These are phyloP conservation scores for Poa annua DNA, from an alignment of 176 grass and related monocot species.

Conservation along the genomic window DNA sequence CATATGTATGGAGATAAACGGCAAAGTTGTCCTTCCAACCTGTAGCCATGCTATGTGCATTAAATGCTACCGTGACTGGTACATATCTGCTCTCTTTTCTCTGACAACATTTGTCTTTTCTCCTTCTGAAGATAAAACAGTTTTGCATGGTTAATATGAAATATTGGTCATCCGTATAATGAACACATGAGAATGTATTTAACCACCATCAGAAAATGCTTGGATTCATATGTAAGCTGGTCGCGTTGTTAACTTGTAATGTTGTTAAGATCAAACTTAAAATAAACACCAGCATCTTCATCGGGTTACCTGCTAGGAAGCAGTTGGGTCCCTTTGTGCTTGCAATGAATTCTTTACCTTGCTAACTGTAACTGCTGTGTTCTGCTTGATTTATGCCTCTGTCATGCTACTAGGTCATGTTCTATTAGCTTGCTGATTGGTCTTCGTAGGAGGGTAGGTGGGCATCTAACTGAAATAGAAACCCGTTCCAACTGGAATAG, in stretches of 20 bases:
- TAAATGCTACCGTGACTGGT: slow-evolving; percentile 94
- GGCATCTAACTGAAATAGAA: slow-evolving; percentile 4
- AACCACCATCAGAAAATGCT: not conserved
- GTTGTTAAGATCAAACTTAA: not conserved
- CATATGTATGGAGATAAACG: slow-evolving; percentile 90
- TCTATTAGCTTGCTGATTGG: not conserved
- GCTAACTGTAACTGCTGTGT: not conserved
- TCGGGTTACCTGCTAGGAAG: not conserved
- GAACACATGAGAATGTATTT: not conserved
- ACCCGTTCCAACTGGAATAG: not conserved
- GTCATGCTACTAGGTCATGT: not conserved
- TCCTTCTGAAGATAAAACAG: not conserved
- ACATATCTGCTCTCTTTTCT: slow-evolving; percentile 39
- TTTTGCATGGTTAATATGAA: slow-evolving; percentile 13
- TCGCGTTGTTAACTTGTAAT: not conserved
- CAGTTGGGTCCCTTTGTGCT: not conserved
- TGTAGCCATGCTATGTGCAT: slow-evolving; percentile 94
- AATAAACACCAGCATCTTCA: not conserved
- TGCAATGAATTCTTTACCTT: slow-evolving; percentile 13
- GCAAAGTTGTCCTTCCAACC: slow-evolving; percentile 81
- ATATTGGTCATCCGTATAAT: not conserved
- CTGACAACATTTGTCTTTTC: slow-evolving; percentile 20
- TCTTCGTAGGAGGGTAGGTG: slow-evolving; percentile 21
- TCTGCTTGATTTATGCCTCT: slow-evolving; percentile 3
- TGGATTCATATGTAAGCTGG: slow-evolving; percentile 13